Conservation (phyloP, 1,139 yeast species). For the Hemisphaericaspora xylanilytica region DNA sequence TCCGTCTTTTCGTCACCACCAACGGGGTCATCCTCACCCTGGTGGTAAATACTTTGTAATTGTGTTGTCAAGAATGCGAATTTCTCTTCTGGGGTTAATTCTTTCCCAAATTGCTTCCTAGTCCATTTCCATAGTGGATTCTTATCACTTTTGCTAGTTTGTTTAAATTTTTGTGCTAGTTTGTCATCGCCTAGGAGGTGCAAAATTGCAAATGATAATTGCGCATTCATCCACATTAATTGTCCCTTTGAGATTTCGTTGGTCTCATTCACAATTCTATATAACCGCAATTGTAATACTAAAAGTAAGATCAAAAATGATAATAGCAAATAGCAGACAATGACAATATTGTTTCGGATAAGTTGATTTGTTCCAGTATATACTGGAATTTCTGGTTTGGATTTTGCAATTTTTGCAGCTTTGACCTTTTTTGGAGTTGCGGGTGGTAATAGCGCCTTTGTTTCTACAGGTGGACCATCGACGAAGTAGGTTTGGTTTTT, state of each 20-base stretch:
- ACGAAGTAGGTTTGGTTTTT: slow-evolving; percentile 20
- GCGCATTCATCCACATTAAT: slow-evolving; percentile 21
- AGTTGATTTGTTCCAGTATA: slow-evolving; percentile 10
- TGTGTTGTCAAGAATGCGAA: slow-evolving; percentile 25
- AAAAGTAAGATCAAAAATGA: slow-evolving; percentile 23
- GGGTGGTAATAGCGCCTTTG: slow-evolving; percentile 6
- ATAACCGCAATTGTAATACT: slow-evolving; percentile 23
- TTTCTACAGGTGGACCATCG: slow-evolving; percentile 19
- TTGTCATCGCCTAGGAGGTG: slow-evolving; percentile 8
- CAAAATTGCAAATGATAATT: slow-evolving; percentile 16
- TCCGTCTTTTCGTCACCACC: slow-evolving; percentile 9
- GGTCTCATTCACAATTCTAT: slow-evolving; percentile 22
- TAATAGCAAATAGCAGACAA: slow-evolving; percentile 20
- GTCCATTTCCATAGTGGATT: slow-evolving; percentile 28
- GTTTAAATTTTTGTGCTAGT: slow-evolving; percentile 6
- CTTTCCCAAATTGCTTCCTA: slow-evolving; percentile 17
- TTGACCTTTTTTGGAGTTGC: slow-evolving; percentile 5
- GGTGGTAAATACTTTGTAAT: slow-evolving; percentile 15
- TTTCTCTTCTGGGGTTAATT: slow-evolving; percentile 21
- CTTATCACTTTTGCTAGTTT: slow-evolving; percentile 8
- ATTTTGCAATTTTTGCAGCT: slow-evolving; percentile 5
- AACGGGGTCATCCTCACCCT: slow-evolving; percentile 9
- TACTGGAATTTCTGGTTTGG: slow-evolving; percentile 3
- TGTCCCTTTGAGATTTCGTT: slow-evolving; percentile 27
- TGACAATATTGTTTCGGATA: slow-evolving; percentile 17